Percentiles rank a stretch among this genome's conserved stretches.
These are phyloP conservation scores for Fagopyrum tataricum DNA, from an alignment of 148 eudicot genomes.

Conservation along the genomic window DNA sequence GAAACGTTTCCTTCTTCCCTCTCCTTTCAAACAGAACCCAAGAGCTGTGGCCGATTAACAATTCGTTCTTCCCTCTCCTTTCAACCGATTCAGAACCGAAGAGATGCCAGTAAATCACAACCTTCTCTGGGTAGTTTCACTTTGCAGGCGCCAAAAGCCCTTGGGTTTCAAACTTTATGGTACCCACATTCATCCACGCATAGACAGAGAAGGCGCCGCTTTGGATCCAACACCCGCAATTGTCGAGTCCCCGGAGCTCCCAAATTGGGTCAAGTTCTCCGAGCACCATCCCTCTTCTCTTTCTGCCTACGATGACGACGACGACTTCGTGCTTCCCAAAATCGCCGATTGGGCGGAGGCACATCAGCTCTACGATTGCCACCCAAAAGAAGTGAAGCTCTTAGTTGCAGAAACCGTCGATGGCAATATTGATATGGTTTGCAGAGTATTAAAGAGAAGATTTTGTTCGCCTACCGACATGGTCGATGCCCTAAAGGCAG, in stretches of 20 bases:
- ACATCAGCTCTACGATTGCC: constrained; percentile 25
- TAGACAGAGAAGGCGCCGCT: constrained; percentile 15
- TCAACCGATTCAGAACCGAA: background rate
- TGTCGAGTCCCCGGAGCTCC: constrained; percentile 66
- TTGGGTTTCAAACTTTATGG: background rate
- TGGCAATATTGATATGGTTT: constrained; percentile 44
- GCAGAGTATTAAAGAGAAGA: constrained; percentile 30
- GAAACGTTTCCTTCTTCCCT: too few species aligned
- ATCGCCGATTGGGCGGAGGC: constrained; percentile 50
- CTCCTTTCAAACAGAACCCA: too few species aligned
- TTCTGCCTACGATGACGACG: constrained; percentile 37
- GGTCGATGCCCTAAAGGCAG: constrained; percentile 25
- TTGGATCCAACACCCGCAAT: constrained; percentile 20
- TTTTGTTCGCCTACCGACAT: constrained; percentile 49
- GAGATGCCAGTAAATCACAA: background rate
- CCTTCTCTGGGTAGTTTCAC: background rate
- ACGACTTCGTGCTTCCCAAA: constrained; percentile 47
- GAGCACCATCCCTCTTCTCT: constrained; percentile 24
- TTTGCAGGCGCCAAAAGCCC: background rate
- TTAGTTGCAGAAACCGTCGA: constrained; percentile 30
- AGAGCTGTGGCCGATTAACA: too few species aligned
- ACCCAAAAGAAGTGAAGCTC: constrained; percentile 26
- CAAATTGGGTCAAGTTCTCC: constrained; percentile 56
- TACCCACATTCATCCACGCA: background rate
- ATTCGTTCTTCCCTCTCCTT: too few species aligned